phyloP scores from a whole-genome alignment of 805 yeast species.

The Limtongozyma cylindracea region DNA sequence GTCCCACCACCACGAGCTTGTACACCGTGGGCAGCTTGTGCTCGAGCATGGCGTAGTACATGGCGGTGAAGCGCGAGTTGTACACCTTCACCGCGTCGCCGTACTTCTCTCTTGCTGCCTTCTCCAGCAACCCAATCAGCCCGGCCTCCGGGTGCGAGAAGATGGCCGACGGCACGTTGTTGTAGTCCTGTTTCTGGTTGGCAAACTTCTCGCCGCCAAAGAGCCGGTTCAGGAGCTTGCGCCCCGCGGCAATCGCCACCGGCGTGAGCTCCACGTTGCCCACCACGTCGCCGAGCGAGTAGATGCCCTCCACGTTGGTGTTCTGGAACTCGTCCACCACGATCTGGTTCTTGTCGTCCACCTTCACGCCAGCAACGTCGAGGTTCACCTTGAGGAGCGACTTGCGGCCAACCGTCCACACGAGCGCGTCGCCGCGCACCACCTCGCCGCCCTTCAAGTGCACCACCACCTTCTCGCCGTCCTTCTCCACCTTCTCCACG shows the following conservation, averaged over 20 bases:
- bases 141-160: slow-evolving; percentile 98
- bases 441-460: slow-evolving; percentile 11
- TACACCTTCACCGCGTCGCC: slow-evolving; percentile 73
- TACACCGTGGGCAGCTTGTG: slow-evolving; percentile 73
- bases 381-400: slow-evolving; percentile 53
- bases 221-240: slow-evolving; percentile 75
- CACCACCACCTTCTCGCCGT: slow-evolving; percentile 12
- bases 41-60: slow-evolving; percentile 64
- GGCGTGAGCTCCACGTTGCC: slow-evolving; percentile 92
- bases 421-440: slow-evolving; percentile 42
- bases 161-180: slow-evolving; percentile 82
- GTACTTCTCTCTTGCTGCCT: slow-evolving; percentile 49
- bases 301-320: slow-evolving; percentile 45
- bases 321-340: slow-evolving; percentile 75
- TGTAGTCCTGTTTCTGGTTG: slow-evolving; percentile 62
- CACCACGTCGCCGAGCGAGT: slow-evolving; percentile 82
- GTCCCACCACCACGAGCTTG: slow-evolving; percentile 56
- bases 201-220: slow-evolving; percentile 55
- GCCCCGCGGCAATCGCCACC: slow-evolving; percentile 96
- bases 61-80: slow-evolving; percentile 62
- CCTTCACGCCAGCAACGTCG: slow-evolving; percentile 48
- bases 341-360: slow-evolving; percentile 34
- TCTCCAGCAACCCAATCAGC: slow-evolving; percentile 67
- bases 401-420: slow-evolving; percentile 91
- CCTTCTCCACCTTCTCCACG: slow-evolving; percentile 10